These are phyloP conservation scores for Mytilinidion resinicola DNA, from an alignment of 495 filamentous ascomycete species.

Conservation along the genomic window DNA sequence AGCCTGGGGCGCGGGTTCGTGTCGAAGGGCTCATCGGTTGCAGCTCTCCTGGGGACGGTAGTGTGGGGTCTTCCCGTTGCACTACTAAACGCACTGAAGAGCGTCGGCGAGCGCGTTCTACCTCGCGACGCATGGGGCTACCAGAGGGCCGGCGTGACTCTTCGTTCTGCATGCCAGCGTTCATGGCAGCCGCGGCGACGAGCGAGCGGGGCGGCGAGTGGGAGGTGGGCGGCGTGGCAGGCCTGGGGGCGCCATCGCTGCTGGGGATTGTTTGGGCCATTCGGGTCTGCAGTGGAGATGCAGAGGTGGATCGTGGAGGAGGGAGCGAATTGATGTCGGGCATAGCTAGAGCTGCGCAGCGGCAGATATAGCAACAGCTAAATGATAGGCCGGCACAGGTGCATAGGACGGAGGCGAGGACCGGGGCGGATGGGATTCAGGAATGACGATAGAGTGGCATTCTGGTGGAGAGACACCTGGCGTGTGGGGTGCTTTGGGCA, in stretches of 20 bases:
- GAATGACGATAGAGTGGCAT: not conserved
- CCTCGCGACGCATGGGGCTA: conserved; percentile 50
- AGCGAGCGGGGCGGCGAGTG: conserved; percentile 58
- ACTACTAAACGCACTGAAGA: conserved; percentile 69
- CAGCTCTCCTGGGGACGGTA: conserved; percentile 59
- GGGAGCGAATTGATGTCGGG: conserved; percentile 73
- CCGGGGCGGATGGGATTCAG: not conserved
- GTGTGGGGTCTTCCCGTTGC: conserved; percentile 59
- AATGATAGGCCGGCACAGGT: conserved; percentile 3
- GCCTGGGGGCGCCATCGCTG: conserved; percentile 15
- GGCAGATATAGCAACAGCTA: not conserved
- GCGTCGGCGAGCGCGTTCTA: conserved; percentile 53
- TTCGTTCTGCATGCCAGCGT: conserved; percentile 61
- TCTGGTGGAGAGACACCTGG: not conserved
- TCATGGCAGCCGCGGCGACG: conserved; percentile 62
- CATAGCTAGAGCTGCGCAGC: conserved; percentile 36
- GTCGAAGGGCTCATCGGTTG: conserved; percentile 25
- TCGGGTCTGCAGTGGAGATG: conserved; percentile 28
- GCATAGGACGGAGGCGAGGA: conserved; percentile 3
- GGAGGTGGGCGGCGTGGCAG: conserved; percentile 42
- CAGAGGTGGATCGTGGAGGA: conserved; percentile 48
- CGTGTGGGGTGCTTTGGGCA: not conserved
- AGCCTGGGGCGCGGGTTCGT: conserved; percentile 5
- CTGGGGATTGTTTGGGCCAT: conserved; percentile 40
- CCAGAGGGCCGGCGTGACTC: conserved; percentile 52